Evolutionary conservation across 2,329 filamentous ascomycete species (phyloP), one percentile per base, ranked within the genome.

Genomic region (Reticulascus tulasneorum): DNA sequence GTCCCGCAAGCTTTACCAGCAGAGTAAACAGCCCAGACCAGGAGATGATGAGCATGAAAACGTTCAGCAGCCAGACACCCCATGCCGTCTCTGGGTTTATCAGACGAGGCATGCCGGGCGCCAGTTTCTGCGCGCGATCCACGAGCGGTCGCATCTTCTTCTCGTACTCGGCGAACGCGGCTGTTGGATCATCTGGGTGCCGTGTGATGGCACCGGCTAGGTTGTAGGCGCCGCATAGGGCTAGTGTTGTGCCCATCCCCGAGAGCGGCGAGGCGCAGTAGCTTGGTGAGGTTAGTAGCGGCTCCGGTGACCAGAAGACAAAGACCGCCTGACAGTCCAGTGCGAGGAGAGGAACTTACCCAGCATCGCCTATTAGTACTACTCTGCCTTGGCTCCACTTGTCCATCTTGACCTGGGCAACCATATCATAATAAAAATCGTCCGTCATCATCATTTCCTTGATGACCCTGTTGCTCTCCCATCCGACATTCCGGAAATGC

Each of bases 311-410:
- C n/a, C n/a, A n/a, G n/a, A n/a, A n/a, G n/a, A n/a, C n/a, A n/a
- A n/a, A n/a, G n/a, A n/a, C n/a, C n/a, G n/a, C n/a, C n/a, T n/a
- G n/a, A n/a, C n/a, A n/a, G n/a, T n/a, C n/a, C n/a, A n/a, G n/a
- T n/a, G n/a, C n/a, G n/a, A n/a, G n/a, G n/a, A n/a, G n/a, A n/a
- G n/a, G n/a, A n/a, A n/a, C n/a, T n/a, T n/a, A n/a, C 8, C 54
- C 70, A 12, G 73, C 67, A 40, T 78, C 73, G 5, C 71, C 73
- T 0, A 76, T 33, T 1, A 73, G 49, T 0, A 63, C 62, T 7
- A 72, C 63, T n/a, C 51, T 33, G 4, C 53, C 63, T 5, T 52
- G 53, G 12, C 45, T 55, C 55, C 62, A 62, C 4, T 31, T 48
- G 3, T 55, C 47, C 34, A 60, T 47, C 26, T 60, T 63, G 13